Evolutionary conservation across 352 stramenopile species (phyloP), one percentile per base, ranked within the genome.

Genomic region (Globisporangium megalacanthum): DNA sequence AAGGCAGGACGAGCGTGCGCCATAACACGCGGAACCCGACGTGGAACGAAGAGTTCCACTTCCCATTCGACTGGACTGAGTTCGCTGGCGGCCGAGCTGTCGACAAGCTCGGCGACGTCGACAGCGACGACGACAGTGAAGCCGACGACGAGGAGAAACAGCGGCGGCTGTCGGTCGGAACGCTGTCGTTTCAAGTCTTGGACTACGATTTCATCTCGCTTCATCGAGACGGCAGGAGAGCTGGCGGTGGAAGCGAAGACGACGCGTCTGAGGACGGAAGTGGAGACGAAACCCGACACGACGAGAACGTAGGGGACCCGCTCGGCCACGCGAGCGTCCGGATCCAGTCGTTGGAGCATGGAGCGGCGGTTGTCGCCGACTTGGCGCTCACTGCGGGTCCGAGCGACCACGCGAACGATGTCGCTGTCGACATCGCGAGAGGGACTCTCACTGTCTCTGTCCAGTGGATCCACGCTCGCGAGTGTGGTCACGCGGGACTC

Each of bases 31-130:
- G 72, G 10, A 82, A 84, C 11, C 82, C 82, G 1, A 75, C 70
- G 36, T 92, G 82, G 82, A 80, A 89, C 59, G 82, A 92, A 47
- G 77, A 88, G 60, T 92, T 92, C 49, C 55, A 62, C 29, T 69
- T 92, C 13, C 66, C 69, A 9, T 41, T 50, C 6, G 36, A 49
- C 10, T 64, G 58, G 58, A 4, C 20, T 7, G 45, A 51, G 45
- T 47, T 56, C 45, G 52, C 44, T 1, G n/a, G 37, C 33, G 31
- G 42, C 15, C 10, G 29, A 7, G 15, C 1, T 33, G n/a, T 29
- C n/a, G 29, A 6, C 1, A 37, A 6, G 19, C 3, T 1, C 42
- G 49, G 2, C 9, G 29, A 14, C 3, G 17, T 9, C 19, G 10
- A 44, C 31, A 5, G 19, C 25, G 46, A 39, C n/a, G 61, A 31